Evolutionary conservation across 108 stramenopile species (phyloP), one percentile per base, ranked within the genome.

Genomic region (Licmophora abbreviata): DNA sequence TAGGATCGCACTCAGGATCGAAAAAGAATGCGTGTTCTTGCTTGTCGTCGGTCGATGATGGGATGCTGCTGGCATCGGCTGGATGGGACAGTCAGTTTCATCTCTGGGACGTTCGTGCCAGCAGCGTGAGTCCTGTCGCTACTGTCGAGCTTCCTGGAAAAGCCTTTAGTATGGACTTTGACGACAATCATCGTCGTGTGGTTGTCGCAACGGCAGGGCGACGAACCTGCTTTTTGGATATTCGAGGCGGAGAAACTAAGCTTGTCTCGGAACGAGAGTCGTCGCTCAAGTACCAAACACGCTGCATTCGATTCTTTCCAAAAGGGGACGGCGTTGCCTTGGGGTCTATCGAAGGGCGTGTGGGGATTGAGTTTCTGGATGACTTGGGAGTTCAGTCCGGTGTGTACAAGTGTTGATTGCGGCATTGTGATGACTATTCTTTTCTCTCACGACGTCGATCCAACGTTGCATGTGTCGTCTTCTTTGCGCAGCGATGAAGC

Each of bases 301-400:
- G 92, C n/a, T 75, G 66, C 48, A 48, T 85, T 37, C 59, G 54
- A 42, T 85, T 90, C 68, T 94, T 94, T 64, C 84, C 83, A 2
- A 61, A 75, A 54, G 73, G 71, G 4, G 27, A 52, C 14, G 95
- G 94, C 0, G 73, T 94, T 59, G 96, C 95, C 10, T 44, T 97
- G 8, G 95, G 94, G 11, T 83, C 79, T 48, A 93, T 97, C 40
- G 98, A 97, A 54, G 98, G 98, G 18, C 70, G 98, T 29, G 98
- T 99, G 21, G 94, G 88, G 4, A 81, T 99, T 12, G 98, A 99
- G 59, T 57, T 64, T 48, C 54, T 82, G 45, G 83, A 85, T 44
- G 81, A 87, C 24, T 37, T 85, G 22, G 69, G 71, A 6, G 42
- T 81, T 22, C 44, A 63, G 40, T 64, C 68, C 8, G 48, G 59